A percentile compares a stretch with the other conserved stretches of the same genome.
Evolutionary conservation across 2,329 filamentous ascomycete species (phyloP).

Genomic region (Periconia sp.): DNA sequence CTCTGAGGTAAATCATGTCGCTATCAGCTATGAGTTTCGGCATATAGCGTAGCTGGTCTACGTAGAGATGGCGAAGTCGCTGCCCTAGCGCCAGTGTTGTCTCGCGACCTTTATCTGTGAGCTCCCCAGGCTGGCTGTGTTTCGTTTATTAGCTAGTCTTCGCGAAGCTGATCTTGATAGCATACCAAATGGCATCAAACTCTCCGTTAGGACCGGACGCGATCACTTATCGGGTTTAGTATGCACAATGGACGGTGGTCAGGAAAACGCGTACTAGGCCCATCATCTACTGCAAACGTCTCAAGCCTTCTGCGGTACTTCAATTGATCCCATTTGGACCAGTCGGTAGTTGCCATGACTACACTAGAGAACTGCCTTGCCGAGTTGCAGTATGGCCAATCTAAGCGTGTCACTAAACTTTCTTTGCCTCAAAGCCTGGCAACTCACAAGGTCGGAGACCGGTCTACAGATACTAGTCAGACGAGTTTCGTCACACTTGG

Average conservation of each 20-base stretch:
- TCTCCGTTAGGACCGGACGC: slow-evolving; percentile 71
- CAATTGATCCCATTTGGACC: slow-evolving; percentile 62
- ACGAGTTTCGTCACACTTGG: background rate
- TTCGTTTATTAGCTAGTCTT: slow-evolving; percentile 2
- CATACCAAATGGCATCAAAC: slow-evolving; percentile 79
- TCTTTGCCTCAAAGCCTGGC: background rate
- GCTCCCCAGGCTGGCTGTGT: slow-evolving; percentile 53
- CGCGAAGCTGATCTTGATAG: background rate
- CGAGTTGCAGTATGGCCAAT: slow-evolving; percentile 91
- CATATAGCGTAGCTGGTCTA: slow-evolving; percentile 58
- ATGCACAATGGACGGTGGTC: no score
- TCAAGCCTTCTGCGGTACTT: slow-evolving; percentile 77
- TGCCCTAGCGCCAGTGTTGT: slow-evolving; percentile 57
- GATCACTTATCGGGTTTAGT: slow-evolving; percentile 52
- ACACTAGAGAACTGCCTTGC: slow-evolving; percentile 73
- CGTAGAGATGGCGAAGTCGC: slow-evolving; percentile 56
- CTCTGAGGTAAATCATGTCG: slow-evolving; percentile 54
- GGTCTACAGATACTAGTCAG: slow-evolving; percentile 26
- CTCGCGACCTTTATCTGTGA: slow-evolving; percentile 57
- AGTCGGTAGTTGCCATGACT: slow-evolving; percentile 61
- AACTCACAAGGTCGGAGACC: slow-evolving; percentile 41
- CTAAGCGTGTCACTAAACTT: slow-evolving; percentile 34
- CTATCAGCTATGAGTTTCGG: slow-evolving; percentile 50
- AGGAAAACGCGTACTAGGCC: slow-evolving; percentile 49
- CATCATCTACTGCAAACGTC: slow-evolving; percentile 71